A percentile compares a stretch with the other conserved stretches of the same genome.
phyloP scores from a whole-genome alignment of 345 rosid genomes.

The Passiflora organensis region DNA sequence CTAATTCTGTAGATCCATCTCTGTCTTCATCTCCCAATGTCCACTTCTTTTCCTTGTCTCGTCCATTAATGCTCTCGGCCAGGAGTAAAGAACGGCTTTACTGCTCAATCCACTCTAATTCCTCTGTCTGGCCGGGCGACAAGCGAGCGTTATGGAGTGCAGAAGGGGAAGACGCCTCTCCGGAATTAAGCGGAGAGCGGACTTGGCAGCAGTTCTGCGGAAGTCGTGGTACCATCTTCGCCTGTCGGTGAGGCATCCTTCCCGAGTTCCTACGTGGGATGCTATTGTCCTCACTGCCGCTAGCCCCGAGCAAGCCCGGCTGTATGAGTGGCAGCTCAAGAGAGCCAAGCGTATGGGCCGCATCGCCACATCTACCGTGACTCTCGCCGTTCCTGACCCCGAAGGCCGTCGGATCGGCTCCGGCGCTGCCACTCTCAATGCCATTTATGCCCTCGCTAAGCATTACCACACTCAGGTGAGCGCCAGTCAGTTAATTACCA shows the following conservation, averaged over 20 bases:
- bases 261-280: conserved; percentile 94
- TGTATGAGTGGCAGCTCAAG: conserved; percentile 84
- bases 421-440: conserved; percentile 94
- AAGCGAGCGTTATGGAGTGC: too few species aligned
- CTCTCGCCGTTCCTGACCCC: conserved; percentile 87
- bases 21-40: not conserved
- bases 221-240: conserved; percentile 94
- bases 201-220: conserved; percentile 53
- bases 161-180: conserved; percentile 14
- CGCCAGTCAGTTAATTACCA: conserved; percentile 26
- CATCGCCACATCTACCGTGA: conserved; percentile 70
- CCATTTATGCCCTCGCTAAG: conserved; percentile 61
- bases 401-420: conserved; percentile 90
- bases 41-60: too few species aligned
- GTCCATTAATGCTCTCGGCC: not conserved
- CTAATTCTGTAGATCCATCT: not conserved
- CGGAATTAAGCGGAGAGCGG: conserved; percentile 41
- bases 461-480: conserved; percentile 43
- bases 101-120: too few species aligned
- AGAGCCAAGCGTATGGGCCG: conserved; percentile 85
- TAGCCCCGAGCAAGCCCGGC: conserved; percentile 91
- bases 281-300: conserved; percentile 93
- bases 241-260: conserved; percentile 78
- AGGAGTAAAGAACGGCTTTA: too few species aligned
- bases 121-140: too few species aligned